Evolutionary conservation across 768 basidiomycete genomes (phyloP).

Genomic region (Serendipita vermifera): DNA sequence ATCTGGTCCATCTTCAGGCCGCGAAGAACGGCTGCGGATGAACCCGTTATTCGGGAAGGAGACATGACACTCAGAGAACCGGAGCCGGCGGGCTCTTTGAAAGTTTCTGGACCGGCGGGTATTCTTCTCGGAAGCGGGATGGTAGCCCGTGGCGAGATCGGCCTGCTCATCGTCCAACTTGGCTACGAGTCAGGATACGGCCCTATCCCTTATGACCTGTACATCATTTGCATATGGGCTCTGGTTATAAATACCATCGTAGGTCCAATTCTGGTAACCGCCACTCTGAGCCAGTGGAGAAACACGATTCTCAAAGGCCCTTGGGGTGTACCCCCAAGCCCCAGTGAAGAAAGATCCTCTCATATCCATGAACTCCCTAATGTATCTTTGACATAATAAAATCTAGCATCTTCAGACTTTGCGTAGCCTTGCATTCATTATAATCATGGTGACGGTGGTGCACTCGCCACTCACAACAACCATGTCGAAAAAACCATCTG

Average conservation of each 20-base stretch:
- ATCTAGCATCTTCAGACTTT: not conserved
- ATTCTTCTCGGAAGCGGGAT: conserved; percentile 39
- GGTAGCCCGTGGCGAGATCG: conserved; percentile 58
- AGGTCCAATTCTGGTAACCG: not conserved
- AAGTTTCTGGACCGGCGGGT: too few species aligned
- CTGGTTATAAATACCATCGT: not conserved
- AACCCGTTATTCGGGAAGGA: not conserved
- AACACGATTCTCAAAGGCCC: not conserved
- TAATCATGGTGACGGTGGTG: not conserved
- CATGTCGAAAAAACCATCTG: conserved; percentile 46
- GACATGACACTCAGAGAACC: not conserved
- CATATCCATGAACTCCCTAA: not conserved
- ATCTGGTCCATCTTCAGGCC: not conserved
- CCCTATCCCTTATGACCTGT: not conserved
- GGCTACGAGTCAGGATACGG: not conserved
- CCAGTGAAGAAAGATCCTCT: not conserved
- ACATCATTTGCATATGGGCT: not conserved
- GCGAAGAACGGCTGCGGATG: not conserved
- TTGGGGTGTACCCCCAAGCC: not conserved
- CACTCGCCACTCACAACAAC: not conserved
- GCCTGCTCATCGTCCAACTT: conserved; percentile 37
- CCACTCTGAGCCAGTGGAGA: not conserved
- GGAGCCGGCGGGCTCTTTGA: too few species aligned
- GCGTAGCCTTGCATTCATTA: not conserved
- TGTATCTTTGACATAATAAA: too few species aligned